Evolutionary conservation across 306 rosid species (phyloP).

Genomic region (Pachyrhizus erosus): DNA sequence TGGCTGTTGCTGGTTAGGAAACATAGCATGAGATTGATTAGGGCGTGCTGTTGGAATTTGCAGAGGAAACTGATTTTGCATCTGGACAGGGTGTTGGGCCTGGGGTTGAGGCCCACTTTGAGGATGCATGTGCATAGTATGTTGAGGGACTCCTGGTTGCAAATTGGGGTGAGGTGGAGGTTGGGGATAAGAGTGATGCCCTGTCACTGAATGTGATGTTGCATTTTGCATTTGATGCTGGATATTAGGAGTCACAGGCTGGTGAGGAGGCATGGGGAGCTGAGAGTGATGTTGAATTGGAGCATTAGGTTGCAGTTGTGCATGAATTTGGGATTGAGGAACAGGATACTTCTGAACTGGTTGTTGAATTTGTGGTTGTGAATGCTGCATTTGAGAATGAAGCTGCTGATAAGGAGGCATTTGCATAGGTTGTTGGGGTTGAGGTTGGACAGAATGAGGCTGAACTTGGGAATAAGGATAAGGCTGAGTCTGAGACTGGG

Average conservation of each 20-base stretch:
- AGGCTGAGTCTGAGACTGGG: constrained; percentile 53
- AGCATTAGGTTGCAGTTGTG: constrained; percentile 63
- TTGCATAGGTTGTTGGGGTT: constrained; percentile 60
- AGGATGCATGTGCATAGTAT: constrained; percentile 51
- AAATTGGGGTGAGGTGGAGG: constrained; percentile 64
- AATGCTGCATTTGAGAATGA: constrained; percentile 61
- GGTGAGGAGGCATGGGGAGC: constrained; percentile 60
- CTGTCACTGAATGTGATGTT: constrained; percentile 65
- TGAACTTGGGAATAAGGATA: constrained; percentile 60
- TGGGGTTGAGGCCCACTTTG: constrained; percentile 64
- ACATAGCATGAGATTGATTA: constrained; percentile 59
- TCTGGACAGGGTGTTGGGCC: constrained; percentile 58
- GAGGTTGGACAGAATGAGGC: constrained; percentile 58
- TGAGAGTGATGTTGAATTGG: constrained; percentile 60
- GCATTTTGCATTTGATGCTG: constrained; percentile 69
- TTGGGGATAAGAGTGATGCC: constrained; percentile 76
- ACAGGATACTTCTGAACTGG: constrained; percentile 64
- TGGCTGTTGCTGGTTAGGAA: constrained; percentile 73
- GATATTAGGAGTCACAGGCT: constrained; percentile 52
- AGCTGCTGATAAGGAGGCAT: constrained; percentile 81
- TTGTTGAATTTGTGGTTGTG: constrained; percentile 70
- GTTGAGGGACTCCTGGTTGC: constrained; percentile 69
- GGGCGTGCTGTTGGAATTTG: constrained; percentile 70
- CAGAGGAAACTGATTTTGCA: constrained; percentile 70
- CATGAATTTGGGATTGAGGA: constrained; percentile 64